Conservation (phyloP, 306 rosid genomes). For the apple (Malus domestica) region DNA sequence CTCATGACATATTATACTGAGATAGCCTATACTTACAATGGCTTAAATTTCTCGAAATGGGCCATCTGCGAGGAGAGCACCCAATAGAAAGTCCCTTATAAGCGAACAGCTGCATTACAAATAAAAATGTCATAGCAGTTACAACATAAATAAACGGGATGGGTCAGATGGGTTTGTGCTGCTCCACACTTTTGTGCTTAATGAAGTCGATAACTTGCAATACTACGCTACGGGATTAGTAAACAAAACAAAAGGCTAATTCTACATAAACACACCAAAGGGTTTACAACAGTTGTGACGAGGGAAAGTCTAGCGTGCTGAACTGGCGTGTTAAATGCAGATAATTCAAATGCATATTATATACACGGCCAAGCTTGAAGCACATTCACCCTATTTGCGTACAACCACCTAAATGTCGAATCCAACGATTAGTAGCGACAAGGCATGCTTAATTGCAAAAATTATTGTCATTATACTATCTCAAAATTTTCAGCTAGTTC, state of each 20-base stretch:
- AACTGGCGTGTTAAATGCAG: neutral
- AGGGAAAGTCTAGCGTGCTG: neutral
- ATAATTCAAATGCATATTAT: neutral
- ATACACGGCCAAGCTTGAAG: neutral
- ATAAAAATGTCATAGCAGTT: no score
- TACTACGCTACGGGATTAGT: neutral
- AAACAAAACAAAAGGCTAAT: neutral
- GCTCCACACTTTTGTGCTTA: no score
- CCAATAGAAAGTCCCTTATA: conserved; percentile 16
- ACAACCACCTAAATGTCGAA: neutral
- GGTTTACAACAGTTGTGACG: neutral
- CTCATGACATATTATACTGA: neutral
- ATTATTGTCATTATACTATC: neutral
- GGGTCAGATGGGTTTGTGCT: neutral
- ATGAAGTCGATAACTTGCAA: neutral
- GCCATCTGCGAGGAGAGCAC: conserved; percentile 11
- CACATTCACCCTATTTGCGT: neutral
- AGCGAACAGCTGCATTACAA: conserved; percentile 34
- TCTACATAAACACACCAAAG: neutral
- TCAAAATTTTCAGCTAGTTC: neutral
- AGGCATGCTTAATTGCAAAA: neutral
- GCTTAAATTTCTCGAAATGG: conserved; percentile 12
- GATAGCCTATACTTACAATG: conserved; percentile 31
- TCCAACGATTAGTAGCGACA: neutral
- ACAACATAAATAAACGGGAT: neutral